Evolutionary conservation across 768 basidiomycete species (phyloP), one percentile per base, ranked within the genome.

Genomic region (Leccinum olivaceopallidum): DNA sequence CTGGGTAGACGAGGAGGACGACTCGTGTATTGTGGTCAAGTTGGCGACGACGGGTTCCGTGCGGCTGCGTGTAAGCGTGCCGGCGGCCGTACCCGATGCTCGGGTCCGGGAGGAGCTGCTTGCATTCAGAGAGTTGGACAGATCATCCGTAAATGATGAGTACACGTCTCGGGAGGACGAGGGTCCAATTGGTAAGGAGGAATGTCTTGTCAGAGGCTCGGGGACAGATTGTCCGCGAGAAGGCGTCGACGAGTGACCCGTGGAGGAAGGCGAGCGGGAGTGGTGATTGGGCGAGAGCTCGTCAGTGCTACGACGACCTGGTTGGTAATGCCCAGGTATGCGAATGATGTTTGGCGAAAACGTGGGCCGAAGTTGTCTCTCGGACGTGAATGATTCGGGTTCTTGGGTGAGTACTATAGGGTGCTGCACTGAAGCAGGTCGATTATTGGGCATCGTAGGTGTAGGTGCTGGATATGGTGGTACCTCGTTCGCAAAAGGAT

Each of bases 321-420:
- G 61, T 20, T 70, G 69, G 60, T 89, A 90, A 67, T 90, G 81
- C 6, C 80, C 78, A 2, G 89, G 89, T 4, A 85, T 88, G 53
- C 89, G 86, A 34, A 90, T 77, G 69, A 89, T 86, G 57, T 77
- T 83, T n/a, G 83, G 67, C 2, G 86, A 86, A 65, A 90, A 92
- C 1, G 90, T 90, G 1, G 87, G 78, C 49, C 85, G 82, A 18
- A 90, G 81, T 14, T 84, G 81, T 20, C 69, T 75, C 58, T 75
- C 77, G 6, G 81, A 69, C 0, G 82, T 87, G 65, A 81, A 89
- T 4, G 78, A 77, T 57, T 83, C 80, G 1, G 72, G 73, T 55
- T 75, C 69, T 36, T 65, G 65, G 10, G 66, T 66, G 55, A 71
- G 62, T 24, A 44, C 42, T 10, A 56, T 0, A 13, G 60, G 13